These are phyloP conservation scores for Tuber brumale DNA, from an alignment of 495 filamentous ascomycete genomes.

Conservation along the genomic window DNA sequence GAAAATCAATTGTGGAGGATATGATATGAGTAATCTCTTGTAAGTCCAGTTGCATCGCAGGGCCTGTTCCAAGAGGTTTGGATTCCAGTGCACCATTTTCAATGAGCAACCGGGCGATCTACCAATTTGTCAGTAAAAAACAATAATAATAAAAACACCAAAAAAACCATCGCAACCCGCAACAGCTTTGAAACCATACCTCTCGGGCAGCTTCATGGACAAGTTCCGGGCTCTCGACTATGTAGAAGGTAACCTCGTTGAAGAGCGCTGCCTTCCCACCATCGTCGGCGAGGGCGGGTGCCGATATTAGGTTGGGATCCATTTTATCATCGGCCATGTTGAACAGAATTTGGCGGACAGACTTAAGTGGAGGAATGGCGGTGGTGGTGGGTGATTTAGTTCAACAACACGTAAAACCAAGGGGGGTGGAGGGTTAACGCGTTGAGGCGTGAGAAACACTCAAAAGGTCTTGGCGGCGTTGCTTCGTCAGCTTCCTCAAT, in stretches of 20 bases:
- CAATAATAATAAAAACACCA: conserved; percentile 31
- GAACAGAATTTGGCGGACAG: neutral
- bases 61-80: conserved; percentile 19
- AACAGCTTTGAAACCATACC: conserved; percentile 41
- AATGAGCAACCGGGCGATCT: conserved; percentile 48
- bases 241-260: conserved; percentile 41
- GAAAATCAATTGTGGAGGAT: conserved; percentile 78
- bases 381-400: neutral
- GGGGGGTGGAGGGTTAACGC: neutral
- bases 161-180: conserved; percentile 25
- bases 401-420: neutral
- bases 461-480: neutral
- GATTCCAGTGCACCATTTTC: conserved; percentile 48
- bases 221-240: conserved; percentile 46
- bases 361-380: neutral
- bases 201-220: conserved; percentile 44
- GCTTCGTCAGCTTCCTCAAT: neutral
- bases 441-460: conserved; percentile 1
- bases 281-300: neutral
- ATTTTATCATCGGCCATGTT: neutral
- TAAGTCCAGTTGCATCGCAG: conserved; percentile 47
- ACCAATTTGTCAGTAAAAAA: conserved; percentile 30
- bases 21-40: conserved; percentile 71
- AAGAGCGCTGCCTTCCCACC: conserved; percentile 26
- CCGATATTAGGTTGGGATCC: neutral